Conservation (phyloP, 305 asterid genomes). For the Ilex paraguariensis region DNA sequence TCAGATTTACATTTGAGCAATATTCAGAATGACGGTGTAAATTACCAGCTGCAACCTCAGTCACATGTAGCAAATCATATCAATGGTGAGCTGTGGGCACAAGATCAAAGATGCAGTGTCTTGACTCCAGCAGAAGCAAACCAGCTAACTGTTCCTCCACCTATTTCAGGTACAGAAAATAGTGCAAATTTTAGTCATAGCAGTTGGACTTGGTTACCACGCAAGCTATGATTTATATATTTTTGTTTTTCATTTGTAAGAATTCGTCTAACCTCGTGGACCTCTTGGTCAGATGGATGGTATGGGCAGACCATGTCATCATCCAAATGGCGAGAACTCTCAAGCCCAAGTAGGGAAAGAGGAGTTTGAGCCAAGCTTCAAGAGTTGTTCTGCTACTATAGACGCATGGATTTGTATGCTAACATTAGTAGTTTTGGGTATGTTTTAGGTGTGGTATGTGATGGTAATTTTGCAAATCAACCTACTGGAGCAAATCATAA, state of each 20-base stretch:
- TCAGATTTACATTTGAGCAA: slow-evolving; percentile 24
- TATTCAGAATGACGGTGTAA: background rate
- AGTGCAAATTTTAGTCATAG: background rate
- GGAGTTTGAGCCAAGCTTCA: background rate
- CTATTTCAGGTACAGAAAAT: background rate
- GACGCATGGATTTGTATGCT: background rate
- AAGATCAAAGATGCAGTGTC: slow-evolving; percentile 5
- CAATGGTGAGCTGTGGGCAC: background rate
- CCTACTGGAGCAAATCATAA: slow-evolving; percentile 29
- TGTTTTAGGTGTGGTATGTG: slow-evolving; percentile 7
- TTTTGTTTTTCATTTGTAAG: background rate
- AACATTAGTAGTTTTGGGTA: background rate
- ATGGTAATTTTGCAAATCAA: background rate
- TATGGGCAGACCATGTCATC: background rate
- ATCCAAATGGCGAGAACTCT: background rate
- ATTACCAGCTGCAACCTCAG: background rate
- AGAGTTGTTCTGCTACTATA: slow-evolving; percentile 1
- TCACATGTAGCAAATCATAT: background rate
- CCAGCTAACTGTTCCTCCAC: slow-evolving; percentile 1
- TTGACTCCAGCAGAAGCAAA: background rate
- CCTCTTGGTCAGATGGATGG: background rate
- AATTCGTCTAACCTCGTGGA: background rate
- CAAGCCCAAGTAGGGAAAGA: background rate
- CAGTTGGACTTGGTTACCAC: slow-evolving; percentile 25
- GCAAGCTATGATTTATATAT: slow-evolving; percentile 15